Evolutionary conservation across 805 yeast species (phyloP).

Genomic region (Isabelozyma heimii): DNA sequence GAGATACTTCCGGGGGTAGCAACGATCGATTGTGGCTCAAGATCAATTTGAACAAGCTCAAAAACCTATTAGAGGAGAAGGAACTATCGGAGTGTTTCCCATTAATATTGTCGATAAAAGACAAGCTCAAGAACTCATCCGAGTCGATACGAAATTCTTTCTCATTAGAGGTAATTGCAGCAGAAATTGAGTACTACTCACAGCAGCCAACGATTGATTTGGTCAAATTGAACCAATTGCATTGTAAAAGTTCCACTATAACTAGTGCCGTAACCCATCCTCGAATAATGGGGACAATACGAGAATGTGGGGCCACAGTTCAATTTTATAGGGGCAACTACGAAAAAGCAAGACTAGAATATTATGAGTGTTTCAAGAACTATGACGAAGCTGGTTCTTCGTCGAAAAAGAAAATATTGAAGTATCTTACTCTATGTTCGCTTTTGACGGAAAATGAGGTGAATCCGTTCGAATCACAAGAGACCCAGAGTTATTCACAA

Average conservation of each 20-base stretch:
- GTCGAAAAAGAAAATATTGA: conserved; percentile 53
- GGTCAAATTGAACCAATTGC: conserved; percentile 44
- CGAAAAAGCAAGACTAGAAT: conserved; percentile 62
- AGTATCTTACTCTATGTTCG: conserved; percentile 60
- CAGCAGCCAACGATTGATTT: conserved; percentile 30
- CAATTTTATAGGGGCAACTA: conserved; percentile 59
- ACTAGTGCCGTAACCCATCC: conserved; percentile 75
- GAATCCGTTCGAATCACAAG: conserved; percentile 72
- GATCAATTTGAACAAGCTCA: conserved; percentile 44
- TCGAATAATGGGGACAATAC: conserved; percentile 65
- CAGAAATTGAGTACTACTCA: conserved; percentile 56
- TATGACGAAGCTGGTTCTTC: conserved; percentile 45
- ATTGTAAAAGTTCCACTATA: conserved; percentile 41
- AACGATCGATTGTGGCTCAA: conserved; percentile 47
- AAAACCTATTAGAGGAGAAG: conserved; percentile 28
- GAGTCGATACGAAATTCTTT: conserved; percentile 48
- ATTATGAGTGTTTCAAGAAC: conserved; percentile 45
- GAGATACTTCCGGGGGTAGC: conserved; percentile 11
- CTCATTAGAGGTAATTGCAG: conserved; percentile 62
- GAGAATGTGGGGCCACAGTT: conserved; percentile 74
- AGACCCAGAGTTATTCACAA: conserved; percentile 52
- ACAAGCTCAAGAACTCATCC: conserved; percentile 31
- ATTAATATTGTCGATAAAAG: conserved; percentile 36
- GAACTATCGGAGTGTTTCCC: conserved; percentile 29
- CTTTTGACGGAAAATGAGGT: conserved; percentile 63